Conservation (phyloP, 768 basidiomycete genomes). For the Tulasnella sp. region DNA sequence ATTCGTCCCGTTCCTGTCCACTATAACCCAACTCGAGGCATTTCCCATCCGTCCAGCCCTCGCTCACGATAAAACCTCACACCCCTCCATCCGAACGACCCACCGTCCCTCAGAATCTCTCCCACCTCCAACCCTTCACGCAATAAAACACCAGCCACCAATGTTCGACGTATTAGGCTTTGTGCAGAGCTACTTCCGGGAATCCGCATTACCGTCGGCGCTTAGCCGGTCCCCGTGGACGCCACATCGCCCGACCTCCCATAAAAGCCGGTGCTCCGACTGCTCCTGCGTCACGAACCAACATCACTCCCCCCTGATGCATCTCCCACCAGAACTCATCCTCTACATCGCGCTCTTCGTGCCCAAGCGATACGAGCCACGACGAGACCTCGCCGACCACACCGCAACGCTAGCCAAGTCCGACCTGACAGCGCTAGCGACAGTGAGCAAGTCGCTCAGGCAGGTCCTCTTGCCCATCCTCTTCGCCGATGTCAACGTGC, state of each 20-base stretch:
- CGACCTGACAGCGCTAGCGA: constrained; percentile 26
- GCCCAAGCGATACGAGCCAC: constrained; percentile 30
- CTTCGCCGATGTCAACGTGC: constrained; percentile 18
- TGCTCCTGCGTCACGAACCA: not conserved
- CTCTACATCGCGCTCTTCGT: constrained; percentile 29
- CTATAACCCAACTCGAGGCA: not conserved
- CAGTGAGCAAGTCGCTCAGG: constrained; percentile 18
- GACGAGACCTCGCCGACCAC: constrained; percentile 11
- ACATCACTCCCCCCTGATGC: constrained; percentile 2
- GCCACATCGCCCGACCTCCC: not conserved
- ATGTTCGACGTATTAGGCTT: constrained; percentile 2
- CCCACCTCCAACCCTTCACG: not conserved
- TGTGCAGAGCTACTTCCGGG: not conserved
- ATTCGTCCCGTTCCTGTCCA: not conserved
- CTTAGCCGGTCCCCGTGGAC: not conserved
- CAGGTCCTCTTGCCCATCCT: constrained; percentile 24
- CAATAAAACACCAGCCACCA: not conserved
- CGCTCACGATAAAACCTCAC: constrained; percentile 6
- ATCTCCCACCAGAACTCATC: constrained; percentile 32
- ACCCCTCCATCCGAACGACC: not conserved
- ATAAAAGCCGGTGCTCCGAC: not conserved
- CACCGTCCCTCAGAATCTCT: not conserved
- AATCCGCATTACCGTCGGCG: not conserved
- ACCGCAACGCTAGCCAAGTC: constrained; percentile 24
- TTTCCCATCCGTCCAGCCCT: not conserved